phyloP scores from a whole-genome alignment of 2,329 filamentous ascomycete species.

The Penicillium sumatraense region DNA sequence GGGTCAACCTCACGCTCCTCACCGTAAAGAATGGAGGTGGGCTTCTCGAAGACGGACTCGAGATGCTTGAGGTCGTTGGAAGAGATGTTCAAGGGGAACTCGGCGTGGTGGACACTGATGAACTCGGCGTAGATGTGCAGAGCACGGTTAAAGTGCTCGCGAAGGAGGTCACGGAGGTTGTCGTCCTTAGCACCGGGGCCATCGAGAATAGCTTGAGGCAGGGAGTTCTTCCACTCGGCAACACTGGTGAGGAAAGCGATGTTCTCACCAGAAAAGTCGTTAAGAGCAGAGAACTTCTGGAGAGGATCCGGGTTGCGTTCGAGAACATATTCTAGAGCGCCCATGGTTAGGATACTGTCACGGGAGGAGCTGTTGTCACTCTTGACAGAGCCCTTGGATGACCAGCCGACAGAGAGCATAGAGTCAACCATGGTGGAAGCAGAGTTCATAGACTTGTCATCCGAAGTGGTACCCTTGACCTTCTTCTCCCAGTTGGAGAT shows the following conservation, averaged over 20 bases:
- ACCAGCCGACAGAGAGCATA: constrained; percentile 32
- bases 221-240: constrained; percentile 57
- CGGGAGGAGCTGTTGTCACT: constrained; percentile 37
- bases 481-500: constrained; percentile 46
- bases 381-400: constrained; percentile 44
- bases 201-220: constrained; percentile 29
- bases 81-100: constrained; percentile 70
- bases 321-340: constrained; percentile 65
- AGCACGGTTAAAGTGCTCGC: constrained; percentile 62
- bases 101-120: constrained; percentile 64
- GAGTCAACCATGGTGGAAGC: constrained; percentile 36
- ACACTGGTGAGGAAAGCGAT: constrained; percentile 68
- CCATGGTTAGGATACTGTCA: constrained; percentile 62
- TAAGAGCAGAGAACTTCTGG: constrained; percentile 66
- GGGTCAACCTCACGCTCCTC: constrained; percentile 49
- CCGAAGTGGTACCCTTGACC: constrained; percentile 28
- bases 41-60: constrained; percentile 60
- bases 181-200: constrained; percentile 23
- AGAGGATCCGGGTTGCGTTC: constrained; percentile 45
- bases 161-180: constrained; percentile 38
- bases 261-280: constrained; percentile 73
- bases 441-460: constrained; percentile 34
- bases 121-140: constrained; percentile 66
- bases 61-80: constrained; percentile 60
- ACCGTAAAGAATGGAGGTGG: constrained; percentile 49